These are phyloP conservation scores for Tilletia caries DNA, from an alignment of 1,284 basidiomycete genomes.

Conservation along the genomic window DNA sequence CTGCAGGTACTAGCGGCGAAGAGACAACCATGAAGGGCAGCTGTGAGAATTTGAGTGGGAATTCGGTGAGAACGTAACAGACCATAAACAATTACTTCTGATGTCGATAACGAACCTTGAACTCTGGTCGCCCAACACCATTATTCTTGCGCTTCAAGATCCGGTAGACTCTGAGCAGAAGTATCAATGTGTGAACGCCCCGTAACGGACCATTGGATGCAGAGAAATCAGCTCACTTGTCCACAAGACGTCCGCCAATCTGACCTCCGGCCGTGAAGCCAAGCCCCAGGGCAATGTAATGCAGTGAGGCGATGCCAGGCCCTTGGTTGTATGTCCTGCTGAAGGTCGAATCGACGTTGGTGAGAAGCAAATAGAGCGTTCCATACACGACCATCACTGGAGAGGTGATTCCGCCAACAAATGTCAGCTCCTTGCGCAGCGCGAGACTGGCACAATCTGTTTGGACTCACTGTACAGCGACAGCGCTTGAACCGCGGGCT, in stretches of 20 bases:
- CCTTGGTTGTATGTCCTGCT: constrained; percentile 57
- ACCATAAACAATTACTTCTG: background rate
- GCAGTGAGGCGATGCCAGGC: constrained; percentile 61
- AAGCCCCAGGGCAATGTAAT: constrained; percentile 63
- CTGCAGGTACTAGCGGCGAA: constrained; percentile 60
- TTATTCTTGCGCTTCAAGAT: constrained; percentile 60
- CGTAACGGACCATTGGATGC: no score
- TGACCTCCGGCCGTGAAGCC: constrained; percentile 57
- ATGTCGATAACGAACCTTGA: constrained; percentile 54
- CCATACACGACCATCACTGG: constrained; percentile 57
- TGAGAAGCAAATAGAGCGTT: constrained; percentile 64
- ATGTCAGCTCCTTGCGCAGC: background rate
- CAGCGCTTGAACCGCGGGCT: constrained; percentile 59
- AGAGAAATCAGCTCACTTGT: constrained; percentile 53
- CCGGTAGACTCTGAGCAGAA: constrained; percentile 57
- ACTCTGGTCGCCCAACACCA: constrained; percentile 64
- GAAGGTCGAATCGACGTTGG: constrained; percentile 66
- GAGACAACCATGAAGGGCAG: constrained; percentile 64
- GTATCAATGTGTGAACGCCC: background rate
- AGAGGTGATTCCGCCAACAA: background rate
- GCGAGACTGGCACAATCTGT: background rate
- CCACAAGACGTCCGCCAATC: constrained; percentile 62
- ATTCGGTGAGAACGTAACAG: no score
- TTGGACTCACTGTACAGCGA: constrained; percentile 55
- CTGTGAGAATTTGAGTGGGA: background rate